Conservation (phyloP, 352 stramenopile species). For the Globisporangium mamillatum region DNA sequence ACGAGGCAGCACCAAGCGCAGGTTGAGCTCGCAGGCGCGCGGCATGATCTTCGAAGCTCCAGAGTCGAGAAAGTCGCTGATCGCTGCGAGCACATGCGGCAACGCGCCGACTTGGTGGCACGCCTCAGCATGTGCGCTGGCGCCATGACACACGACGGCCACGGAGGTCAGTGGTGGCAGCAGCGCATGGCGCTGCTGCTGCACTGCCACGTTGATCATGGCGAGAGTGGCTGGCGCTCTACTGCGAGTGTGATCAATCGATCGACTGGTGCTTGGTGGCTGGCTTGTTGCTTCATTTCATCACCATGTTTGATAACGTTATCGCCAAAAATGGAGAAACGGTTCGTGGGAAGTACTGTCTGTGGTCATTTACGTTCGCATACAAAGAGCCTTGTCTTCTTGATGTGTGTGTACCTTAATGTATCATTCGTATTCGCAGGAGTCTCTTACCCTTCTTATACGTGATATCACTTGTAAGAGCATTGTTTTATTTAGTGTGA, state of each 20-base stretch:
- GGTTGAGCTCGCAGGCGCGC: background rate
- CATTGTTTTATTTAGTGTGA: too few species aligned
- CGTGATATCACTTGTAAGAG: background rate
- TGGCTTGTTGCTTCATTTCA: background rate
- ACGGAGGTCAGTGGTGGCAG: background rate
- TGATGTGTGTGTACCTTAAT: too few species aligned
- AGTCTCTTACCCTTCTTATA: background rate
- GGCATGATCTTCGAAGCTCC: background rate
- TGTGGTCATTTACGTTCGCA: background rate
- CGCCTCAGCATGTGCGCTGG: background rate
- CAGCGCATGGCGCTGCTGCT: background rate
- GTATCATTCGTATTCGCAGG: too few species aligned
- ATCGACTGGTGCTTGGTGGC: background rate
- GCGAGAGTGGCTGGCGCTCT: background rate
- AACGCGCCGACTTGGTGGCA: background rate
- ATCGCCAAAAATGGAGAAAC: background rate
- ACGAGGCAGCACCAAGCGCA: background rate
- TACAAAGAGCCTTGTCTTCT: too few species aligned
- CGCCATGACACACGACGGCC: background rate
- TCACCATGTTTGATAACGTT: background rate
- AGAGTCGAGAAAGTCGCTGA: background rate
- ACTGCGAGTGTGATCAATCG: background rate
- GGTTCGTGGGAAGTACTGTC: background rate
- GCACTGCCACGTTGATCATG: background rate
- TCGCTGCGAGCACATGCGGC: background rate